Base-by-base conservation (phyloP, 2,329 filamentous ascomycete species). In the Penicillium fuscoglaucum region DNA sequence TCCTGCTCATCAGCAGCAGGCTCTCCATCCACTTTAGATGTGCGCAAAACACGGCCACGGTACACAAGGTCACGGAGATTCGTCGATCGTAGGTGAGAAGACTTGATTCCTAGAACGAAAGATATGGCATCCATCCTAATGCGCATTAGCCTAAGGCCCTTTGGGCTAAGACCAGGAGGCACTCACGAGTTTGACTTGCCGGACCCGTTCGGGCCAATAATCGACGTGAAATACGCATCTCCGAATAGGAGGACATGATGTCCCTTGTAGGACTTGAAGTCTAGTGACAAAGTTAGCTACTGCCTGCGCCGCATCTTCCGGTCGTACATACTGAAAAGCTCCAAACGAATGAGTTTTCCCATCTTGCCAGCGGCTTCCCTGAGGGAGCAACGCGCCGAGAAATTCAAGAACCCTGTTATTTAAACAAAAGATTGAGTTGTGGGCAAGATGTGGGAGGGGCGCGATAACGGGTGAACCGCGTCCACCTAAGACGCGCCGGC, bases 191-290 rank as follows among this genome's bases (percentile, higher is more conserved):
- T 99, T 21, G 95, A 99, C 78, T 99, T 99, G 65, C 95, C 95
- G 37, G 95, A 98, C 81, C 95, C 95, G 93, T 99, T 99, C 74
- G 95, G 95, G 6, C 96, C 95, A 72, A 99, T 98, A 72, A 99
- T 97, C 43, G 95, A 99, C 50, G 95, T 99, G 77, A 99, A 99
- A 78, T 97, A 98, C 2, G 93, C 96, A 80, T 99, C 93, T 71
- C 93, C 93, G 70, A 99, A 97, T 53, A 97, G 86, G 45, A 99
- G 86, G 60, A 86, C 88, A 80, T 99, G 95, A 70, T 97, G 93
- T 58, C 93, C 95, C 77, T 96, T 96, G 82, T 99, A 99, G 69
- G 95, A 98, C 81, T 99, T 99, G 87, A 99, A 99, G 81, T 99
- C 90, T 95, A 70, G 49, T 37, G 53, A 72, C 60, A 76, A 67